Percentiles rank a stretch among this genome's conserved stretches.
Evolutionary conservation across 495 filamentous ascomycete genomes (phyloP).

Genomic region (Daldinia caldariorum): DNA sequence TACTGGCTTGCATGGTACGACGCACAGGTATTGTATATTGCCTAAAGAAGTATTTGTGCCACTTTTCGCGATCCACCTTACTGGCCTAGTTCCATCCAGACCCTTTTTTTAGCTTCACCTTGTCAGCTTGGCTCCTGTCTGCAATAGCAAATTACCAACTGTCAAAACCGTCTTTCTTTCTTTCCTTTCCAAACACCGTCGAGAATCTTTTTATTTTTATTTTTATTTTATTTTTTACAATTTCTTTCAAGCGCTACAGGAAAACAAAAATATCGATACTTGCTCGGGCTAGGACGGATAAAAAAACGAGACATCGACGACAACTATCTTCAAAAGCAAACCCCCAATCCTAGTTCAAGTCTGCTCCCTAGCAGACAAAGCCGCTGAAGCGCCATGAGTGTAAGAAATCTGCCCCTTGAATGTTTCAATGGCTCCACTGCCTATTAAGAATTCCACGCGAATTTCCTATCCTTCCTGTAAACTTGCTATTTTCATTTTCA

Average conservation of each 20-base stretch:
- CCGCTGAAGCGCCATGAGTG: slow-evolving; percentile 54
- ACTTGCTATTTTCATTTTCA: slow-evolving; percentile 9
- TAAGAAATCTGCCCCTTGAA: slow-evolving; percentile 53
- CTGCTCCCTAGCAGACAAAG: slow-evolving; percentile 38
- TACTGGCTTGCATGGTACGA: slow-evolving; percentile 18
- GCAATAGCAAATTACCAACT: slow-evolving; percentile 17
- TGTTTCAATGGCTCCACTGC: slow-evolving; percentile 39
- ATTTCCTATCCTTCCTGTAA: slow-evolving; percentile 15
- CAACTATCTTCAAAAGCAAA: not conserved
- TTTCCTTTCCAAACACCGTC: not conserved
- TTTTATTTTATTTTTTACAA: slow-evolving; percentile 8
- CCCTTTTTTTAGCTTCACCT: slow-evolving; percentile 30
- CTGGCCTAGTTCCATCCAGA: slow-evolving; percentile 29
- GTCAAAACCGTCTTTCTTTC: slow-evolving; percentile 25
- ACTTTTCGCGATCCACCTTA: slow-evolving; percentile 16
- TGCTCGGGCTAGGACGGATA: not conserved
- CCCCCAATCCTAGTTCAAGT: slow-evolving; percentile 1
- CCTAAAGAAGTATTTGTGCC: slow-evolving; percentile 21
- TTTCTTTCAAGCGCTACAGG: not conserved
- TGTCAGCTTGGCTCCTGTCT: slow-evolving; percentile 27
- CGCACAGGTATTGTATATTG: slow-evolving; percentile 10
- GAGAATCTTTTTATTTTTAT: slow-evolving; percentile 38
- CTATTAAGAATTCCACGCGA: slow-evolving; percentile 22
- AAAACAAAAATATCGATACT: not conserved
- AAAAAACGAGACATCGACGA: not conserved